A percentile compares a stretch with the other conserved stretches of the same genome.
Evolutionary conservation across 176 grass and related monocot genomes (phyloP).

Genomic region (Paspalum vaginatum): DNA sequence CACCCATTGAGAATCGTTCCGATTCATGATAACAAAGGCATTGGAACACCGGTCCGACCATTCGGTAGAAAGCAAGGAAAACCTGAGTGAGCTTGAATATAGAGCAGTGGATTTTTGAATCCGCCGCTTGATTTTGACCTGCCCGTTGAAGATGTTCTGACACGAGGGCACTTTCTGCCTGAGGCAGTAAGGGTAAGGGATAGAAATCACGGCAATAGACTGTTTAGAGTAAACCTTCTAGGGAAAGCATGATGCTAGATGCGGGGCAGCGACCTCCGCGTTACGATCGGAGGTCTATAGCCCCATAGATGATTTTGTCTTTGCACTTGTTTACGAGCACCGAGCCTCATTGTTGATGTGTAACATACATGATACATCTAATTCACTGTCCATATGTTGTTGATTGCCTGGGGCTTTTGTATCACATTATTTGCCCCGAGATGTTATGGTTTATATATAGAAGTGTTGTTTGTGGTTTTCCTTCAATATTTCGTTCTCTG

Average conservation of each 20-base stretch:
- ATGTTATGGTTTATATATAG: conserved; percentile 19
- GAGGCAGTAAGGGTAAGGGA: conserved; percentile 14
- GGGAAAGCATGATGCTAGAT: conserved; percentile 32
- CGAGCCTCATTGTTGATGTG: conserved; percentile 41
- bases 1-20: conserved; percentile 88
- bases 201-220: conserved; percentile 39
- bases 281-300: conserved; percentile 28
- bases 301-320: conserved; percentile 44
- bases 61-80: conserved; percentile 85
- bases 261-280: conserved; percentile 29
- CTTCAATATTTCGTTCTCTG: background rate
- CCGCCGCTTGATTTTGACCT: conserved; percentile 41
- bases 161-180: conserved; percentile 20
- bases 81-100: conserved; percentile 39
- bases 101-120: conserved; percentile 40
- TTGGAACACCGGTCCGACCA: conserved; percentile 38
- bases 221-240: conserved; percentile 37
- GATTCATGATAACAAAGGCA: conserved; percentile 39
- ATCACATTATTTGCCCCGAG: conserved; percentile 22
- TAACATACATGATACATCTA: conserved; percentile 46
- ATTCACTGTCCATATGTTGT: conserved; percentile 46
- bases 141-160: conserved; percentile 24
- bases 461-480: background rate
- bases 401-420: conserved; percentile 6
- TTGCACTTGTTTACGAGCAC: conserved; percentile 33